Evolutionary conservation across 768 basidiomycete species (phyloP).

Genomic region (Amyloporia xantha): DNA sequence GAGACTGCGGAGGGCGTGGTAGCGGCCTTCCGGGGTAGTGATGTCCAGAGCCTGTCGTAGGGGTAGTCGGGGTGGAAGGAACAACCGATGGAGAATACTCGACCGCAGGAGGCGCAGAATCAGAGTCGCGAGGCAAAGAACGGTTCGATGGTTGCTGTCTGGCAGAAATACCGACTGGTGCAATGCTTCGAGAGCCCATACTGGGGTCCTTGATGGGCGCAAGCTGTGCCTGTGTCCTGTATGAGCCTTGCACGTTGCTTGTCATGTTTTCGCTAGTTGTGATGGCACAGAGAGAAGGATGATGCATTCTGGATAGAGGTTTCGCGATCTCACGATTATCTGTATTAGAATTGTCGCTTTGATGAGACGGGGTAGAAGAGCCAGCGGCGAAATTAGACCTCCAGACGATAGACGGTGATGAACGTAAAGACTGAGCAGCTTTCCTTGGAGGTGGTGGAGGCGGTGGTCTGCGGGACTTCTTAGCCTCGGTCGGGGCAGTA

Average conservation of each 20-base stretch:
- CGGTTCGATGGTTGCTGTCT: too few species aligned
- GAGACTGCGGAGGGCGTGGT: conserved; percentile 33
- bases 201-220: neutral
- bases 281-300: too few species aligned
- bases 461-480: conserved; percentile 4
- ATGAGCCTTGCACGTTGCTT: too few species aligned
- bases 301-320: too few species aligned
- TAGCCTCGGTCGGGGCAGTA: neutral
- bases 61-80: conserved; percentile 5
- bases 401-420: too few species aligned
- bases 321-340: too few species aligned
- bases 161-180: neutral
- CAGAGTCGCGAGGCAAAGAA: neutral
- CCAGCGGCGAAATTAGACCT: too few species aligned
- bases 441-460: conserved; percentile 6
- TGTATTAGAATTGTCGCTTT: too few species aligned
- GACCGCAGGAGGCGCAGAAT: neutral
- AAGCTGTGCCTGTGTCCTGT: too few species aligned
- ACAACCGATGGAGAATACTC: neutral
- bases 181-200: neutral
- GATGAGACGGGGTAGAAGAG: too few species aligned
- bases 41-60: conserved; percentile 15
- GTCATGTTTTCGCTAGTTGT: too few species aligned
- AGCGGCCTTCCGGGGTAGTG: conserved; percentile 54
- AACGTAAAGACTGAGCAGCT: too few species aligned